These are phyloP conservation scores for Apiospora kogelbergensis DNA, from an alignment of 2,329 filamentous ascomycete genomes.

Conservation along the genomic window DNA sequence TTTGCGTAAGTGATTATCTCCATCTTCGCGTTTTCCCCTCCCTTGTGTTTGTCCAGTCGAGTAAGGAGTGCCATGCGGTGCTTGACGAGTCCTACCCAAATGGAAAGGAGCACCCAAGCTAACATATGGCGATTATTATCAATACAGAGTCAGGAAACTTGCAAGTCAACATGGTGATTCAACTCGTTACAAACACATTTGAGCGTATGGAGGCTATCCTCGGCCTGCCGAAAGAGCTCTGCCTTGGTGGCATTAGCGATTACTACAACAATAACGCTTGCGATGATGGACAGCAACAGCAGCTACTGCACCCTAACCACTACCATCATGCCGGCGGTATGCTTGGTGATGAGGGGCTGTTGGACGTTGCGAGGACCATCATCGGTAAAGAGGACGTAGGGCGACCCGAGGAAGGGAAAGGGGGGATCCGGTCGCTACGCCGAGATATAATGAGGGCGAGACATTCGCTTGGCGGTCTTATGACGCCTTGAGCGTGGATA, in stretches of 20 bases:
- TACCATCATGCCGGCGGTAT: background rate
- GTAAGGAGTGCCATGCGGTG: too few species aligned
- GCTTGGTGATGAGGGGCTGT: background rate
- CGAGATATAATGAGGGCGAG: background rate
- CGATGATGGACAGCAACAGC: background rate
- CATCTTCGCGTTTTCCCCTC: too few species aligned
- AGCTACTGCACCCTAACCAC: background rate
- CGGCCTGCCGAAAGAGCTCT: background rate
- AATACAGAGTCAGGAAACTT: conserved; percentile 4
- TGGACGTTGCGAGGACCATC: background rate
- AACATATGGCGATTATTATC: background rate
- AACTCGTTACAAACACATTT: background rate
- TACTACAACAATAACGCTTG: background rate
- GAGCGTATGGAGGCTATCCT: background rate
- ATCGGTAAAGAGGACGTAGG: background rate
- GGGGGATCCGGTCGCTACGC: background rate
- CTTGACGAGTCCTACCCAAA: too few species aligned
- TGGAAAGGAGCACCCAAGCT: background rate
- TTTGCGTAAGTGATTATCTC: background rate
- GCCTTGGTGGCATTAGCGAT: background rate
- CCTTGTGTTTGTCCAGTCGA: too few species aligned
- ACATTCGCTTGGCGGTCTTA: background rate
- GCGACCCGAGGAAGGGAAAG: background rate
- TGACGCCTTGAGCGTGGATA: background rate
- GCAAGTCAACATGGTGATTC: conserved; percentile 6